Evolutionary conservation across 2,329 filamentous ascomycete species (phyloP), one percentile per base, ranked within the genome.

Genomic region (Didymellaceae sp.): DNA sequence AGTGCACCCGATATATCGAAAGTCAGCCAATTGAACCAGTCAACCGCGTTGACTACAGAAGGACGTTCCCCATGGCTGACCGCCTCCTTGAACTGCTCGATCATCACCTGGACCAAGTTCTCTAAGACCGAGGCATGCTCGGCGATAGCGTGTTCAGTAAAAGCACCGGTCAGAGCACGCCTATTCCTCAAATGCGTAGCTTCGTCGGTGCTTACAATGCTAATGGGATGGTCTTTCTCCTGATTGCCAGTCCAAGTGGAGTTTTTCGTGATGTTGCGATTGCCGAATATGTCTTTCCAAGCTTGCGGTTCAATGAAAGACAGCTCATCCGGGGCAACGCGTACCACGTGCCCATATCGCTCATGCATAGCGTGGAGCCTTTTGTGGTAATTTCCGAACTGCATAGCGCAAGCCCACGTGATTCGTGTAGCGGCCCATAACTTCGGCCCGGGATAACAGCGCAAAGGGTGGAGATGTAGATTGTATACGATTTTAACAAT

Each of bases 1-100:
- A 83, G 71, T 57, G 79, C 77, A 14, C 76, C 76, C 43, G 62
- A 57, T 1, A 68, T 57, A 17, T 68, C 65, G 18, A 67, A 67
- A 4, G 55, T 64, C 5, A 64, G 42, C 22, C 46, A 59, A 25
- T 57, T 58, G 13, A 62, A 37, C 40, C 40, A 34, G 13, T 34
- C 21, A 2, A 43, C 30, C 6, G 31, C n/a, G 14, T 43, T 18
- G 8, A 43, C 28, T 6, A 34, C 21, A 2, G 28, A 11, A n/a
- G 30, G 18, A 5, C n/a, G 9, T 5, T 43, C 3, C 14, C n/a
- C 21, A 4, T 33, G 32, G 13, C 31, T 17, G 3, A 21, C 13
- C n/a, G 21, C 30, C 5, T 61, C 59, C 59, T 8, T 55, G 34
- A 43, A 34, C 2, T 5, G 37, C 35, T 2, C 67, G 35, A 28